Percentiles rank a stretch among this genome's conserved stretches.
Conservation (phyloP, 768 basidiomycete genomes). For the Naematelia aurantialba region DNA sequence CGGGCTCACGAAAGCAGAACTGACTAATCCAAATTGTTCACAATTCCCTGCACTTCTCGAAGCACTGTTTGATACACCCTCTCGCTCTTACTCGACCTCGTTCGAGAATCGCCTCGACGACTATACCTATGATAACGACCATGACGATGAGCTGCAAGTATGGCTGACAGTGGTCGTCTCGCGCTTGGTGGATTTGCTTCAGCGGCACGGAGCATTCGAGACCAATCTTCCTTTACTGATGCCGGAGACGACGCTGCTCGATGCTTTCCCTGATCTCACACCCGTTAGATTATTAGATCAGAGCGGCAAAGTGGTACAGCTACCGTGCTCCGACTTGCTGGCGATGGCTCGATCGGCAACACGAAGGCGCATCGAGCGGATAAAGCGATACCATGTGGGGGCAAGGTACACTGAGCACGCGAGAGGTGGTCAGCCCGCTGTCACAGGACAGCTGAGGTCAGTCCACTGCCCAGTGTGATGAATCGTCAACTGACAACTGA, state of each 20-base stretch:
- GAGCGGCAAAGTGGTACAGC: constrained; percentile 38
- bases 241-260: constrained; percentile 58
- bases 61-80: constrained; percentile 64
- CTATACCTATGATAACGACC: constrained; percentile 72
- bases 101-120: constrained; percentile 59
- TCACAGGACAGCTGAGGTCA: constrained; percentile 36
- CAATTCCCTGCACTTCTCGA: constrained; percentile 75
- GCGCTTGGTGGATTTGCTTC: constrained; percentile 70
- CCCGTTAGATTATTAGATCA: constrained; percentile 74
- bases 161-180: constrained; percentile 74
- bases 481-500: neutral
- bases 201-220: constrained; percentile 83
- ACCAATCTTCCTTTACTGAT: constrained; percentile 81
- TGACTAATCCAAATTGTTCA: constrained; percentile 68
- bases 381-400: constrained; percentile 48
- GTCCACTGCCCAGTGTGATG: neutral
- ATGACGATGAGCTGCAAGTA: constrained; percentile 63
- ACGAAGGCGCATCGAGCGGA: constrained; percentile 41
- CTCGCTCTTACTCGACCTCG: constrained; percentile 10
- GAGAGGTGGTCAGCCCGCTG: constrained; percentile 39
- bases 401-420: constrained; percentile 31
- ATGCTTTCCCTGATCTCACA: constrained; percentile 58
- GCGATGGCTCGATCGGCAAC: constrained; percentile 43
- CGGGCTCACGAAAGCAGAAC: no score
- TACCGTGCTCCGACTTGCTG: constrained; percentile 40